Evolutionary conservation across 345 rosid species (phyloP).

Genomic region (Citrus sp.): DNA sequence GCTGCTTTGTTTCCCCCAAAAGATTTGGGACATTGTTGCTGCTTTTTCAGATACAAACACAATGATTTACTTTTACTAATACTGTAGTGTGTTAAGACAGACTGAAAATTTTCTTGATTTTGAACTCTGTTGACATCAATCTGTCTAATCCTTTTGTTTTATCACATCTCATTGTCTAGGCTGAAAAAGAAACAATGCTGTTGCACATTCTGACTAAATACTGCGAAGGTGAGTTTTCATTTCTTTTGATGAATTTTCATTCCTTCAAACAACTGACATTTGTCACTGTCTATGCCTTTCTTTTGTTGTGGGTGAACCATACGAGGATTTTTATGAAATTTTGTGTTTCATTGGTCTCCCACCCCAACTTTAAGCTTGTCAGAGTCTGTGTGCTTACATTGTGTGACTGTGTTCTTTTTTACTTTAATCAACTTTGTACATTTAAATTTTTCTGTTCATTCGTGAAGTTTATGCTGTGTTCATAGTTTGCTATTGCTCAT

Average conservation of each 20-base stretch:
- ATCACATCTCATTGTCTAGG: constrained; percentile 27
- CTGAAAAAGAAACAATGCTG: constrained; percentile 28
- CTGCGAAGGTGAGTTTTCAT: constrained; percentile 31
- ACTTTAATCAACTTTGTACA: background rate
- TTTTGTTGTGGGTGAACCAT: background rate
- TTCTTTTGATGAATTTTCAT: background rate
- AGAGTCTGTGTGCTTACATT: background rate
- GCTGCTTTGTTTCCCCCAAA: background rate
- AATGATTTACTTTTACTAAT: background rate
- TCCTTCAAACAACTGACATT: background rate
- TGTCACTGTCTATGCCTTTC: background rate
- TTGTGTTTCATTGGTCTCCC: background rate
- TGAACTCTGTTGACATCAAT: background rate
- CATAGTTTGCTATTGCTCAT: background rate
- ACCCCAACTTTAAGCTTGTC: background rate
- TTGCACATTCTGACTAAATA: constrained; percentile 35
- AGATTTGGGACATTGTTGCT: background rate
- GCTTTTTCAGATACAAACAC: background rate
- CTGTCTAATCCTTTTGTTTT: constrained; percentile 3
- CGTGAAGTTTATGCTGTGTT: background rate
- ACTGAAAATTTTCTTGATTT: background rate
- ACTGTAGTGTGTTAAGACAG: background rate
- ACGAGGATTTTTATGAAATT: background rate
- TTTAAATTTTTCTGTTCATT: background rate
- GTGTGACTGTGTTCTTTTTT: background rate